A percentile compares a stretch with the other conserved stretches of the same genome.
Conservation (phyloP, 2,329 filamentous ascomycete species). For the Ceratocystiopsis brevicomis region DNA sequence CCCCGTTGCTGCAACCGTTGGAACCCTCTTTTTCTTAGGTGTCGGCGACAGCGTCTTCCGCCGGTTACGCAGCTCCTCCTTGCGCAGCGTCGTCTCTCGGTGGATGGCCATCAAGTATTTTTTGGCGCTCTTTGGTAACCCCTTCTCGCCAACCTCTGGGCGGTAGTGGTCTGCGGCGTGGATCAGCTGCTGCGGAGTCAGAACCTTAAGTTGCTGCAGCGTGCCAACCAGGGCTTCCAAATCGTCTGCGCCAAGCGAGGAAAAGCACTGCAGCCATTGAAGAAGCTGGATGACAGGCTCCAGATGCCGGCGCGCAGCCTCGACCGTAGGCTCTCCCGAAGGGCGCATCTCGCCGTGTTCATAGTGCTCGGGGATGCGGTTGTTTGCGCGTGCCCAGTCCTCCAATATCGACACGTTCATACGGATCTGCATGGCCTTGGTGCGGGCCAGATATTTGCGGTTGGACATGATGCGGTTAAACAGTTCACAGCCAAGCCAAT, state of each 20-base stretch:
- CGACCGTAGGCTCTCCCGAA: constrained; percentile 71
- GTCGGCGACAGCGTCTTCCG: constrained; percentile 27
- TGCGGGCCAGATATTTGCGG: constrained; percentile 79
- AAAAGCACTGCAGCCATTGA: constrained; percentile 97
- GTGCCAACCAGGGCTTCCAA: constrained; percentile 76
- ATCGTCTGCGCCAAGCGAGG: constrained; percentile 69
- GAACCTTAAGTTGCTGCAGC: constrained; percentile 66
- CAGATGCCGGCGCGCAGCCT: constrained; percentile 66
- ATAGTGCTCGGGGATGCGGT: constrained; percentile 85
- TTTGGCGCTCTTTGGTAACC: constrained; percentile 68
- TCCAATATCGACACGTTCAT: constrained; percentile 95
- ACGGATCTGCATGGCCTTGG: constrained; percentile 98
- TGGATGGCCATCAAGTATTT: constrained; percentile 72
- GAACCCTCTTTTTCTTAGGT: constrained; percentile 10
- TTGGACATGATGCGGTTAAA: constrained; percentile 98
- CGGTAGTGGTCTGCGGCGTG: constrained; percentile 87
- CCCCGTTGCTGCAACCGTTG: background rate
- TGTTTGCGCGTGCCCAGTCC: constrained; percentile 89
- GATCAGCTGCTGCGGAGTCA: constrained; percentile 75
- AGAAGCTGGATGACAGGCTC: constrained; percentile 82
- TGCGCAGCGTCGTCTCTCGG: constrained; percentile 46
- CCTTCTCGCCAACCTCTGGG: constrained; percentile 87
- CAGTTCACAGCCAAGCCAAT: constrained; percentile 89
- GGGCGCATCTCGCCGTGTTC: constrained; percentile 77
- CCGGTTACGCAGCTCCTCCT: constrained; percentile 29